Base-by-base conservation (phyloP, 2,329 filamentous ascomycete species). In the Pseudogymnoascus sp. region DNA sequence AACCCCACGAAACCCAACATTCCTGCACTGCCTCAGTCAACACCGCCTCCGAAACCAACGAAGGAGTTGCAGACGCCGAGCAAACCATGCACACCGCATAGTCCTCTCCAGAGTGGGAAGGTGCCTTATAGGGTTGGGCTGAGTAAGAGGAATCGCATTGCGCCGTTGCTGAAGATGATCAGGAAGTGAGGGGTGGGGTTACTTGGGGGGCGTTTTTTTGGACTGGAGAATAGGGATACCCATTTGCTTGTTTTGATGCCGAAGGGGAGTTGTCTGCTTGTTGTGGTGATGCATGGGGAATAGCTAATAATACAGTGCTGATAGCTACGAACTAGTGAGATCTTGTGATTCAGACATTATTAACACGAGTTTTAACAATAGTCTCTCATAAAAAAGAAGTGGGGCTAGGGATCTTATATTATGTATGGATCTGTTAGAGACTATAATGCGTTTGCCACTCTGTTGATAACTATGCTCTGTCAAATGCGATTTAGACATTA, bases 321-420 rank as follows among this genome's bases (percentile, higher is more conserved):
- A 14, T 19, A 19, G 29, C 13, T 13, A 33, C 13, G 21, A 33
- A 33, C 5, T 26, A 24, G n/a, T 38, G 38, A 37, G 11, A 40
- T 2, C 3, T 16, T 47, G 60, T 24, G 21, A 21, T 31, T 21
- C n/a, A 42, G 16, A 14, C 26, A 37, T 24, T 37, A 35, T 35
- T 11, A 35, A 37, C 2, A 26, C 42, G 40, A 59, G 21, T 35
- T 16, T 3, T 10, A 56, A 62, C n/a, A 77, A 79, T 93, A 13
- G 86, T 91, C 67, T 88, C 93, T 66, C 13, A 7, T 24, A 16
- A 47, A 47, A 47, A 21, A 44, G 11, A 44, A 14, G 19, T 6
- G 4, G 11, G 14, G 19, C 19, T 24, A 1, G 42, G 24, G 42
- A 44, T 14, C 11, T 44, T 3, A 44, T 6, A 42, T 42, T 0